phyloP scores from a whole-genome alignment of 1,284 basidiomycete species.

The Cutaneotrichosporon cutaneum region DNA sequence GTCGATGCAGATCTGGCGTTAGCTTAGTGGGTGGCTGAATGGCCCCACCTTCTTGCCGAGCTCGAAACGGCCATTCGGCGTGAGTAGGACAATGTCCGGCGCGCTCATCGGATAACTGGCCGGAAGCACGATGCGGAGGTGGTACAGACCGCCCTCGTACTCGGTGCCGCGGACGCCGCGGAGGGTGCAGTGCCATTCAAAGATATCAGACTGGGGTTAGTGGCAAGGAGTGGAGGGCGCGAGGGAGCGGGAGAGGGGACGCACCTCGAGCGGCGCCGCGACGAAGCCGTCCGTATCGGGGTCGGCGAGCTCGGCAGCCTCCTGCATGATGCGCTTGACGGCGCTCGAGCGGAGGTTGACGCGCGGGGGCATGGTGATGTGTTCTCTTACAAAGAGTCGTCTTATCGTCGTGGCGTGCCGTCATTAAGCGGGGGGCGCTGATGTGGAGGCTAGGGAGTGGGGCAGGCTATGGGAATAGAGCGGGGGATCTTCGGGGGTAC shows the following conservation, averaged over 20 bases:
- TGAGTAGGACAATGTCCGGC: constrained; percentile 89
- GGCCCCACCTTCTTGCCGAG: constrained; percentile 92
- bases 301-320: constrained; percentile 73
- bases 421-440: background rate
- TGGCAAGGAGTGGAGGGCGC: too few species aligned
- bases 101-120: constrained; percentile 93
- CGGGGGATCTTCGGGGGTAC: background rate
- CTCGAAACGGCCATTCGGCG: constrained; percentile 93
- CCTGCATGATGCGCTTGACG: constrained; percentile 94
- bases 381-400: background rate
- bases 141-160: constrained; percentile 82
- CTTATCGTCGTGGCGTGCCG: background rate
- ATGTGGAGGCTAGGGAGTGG: background rate
- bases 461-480: background rate
- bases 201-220: constrained; percentile 45
- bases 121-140: constrained; percentile 85
- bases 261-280: constrained; percentile 82
- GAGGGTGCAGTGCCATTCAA: constrained; percentile 95
- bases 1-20: constrained; percentile 74
- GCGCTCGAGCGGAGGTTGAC: constrained; percentile 59
- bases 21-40: constrained; percentile 19
- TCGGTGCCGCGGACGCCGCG: constrained; percentile 82
- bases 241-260: constrained; percentile 31
- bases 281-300: constrained; percentile 45
- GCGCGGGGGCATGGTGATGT: constrained; percentile 15